Conservation (phyloP, 345 rosid genomes). For the Moricandia moricandioides region DNA sequence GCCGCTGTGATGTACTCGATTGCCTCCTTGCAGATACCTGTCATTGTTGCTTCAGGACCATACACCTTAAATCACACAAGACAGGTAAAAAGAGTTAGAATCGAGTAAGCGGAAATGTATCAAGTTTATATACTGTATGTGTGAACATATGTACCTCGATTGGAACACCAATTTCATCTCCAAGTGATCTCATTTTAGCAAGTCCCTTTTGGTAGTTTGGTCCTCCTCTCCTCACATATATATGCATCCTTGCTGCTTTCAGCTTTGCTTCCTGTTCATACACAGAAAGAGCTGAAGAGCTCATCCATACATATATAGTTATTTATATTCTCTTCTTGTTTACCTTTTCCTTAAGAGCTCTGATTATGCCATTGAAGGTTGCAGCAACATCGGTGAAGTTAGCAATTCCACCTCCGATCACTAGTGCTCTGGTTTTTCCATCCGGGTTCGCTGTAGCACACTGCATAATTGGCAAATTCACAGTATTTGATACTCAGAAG, state of each 20-base stretch:
- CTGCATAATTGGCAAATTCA: constrained; percentile 34
- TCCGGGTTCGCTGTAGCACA: constrained; percentile 89
- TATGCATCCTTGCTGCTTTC: constrained; percentile 38
- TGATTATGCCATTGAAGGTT: constrained; percentile 90
- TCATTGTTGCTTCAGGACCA: constrained; percentile 95
- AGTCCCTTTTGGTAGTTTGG: constrained; percentile 96
- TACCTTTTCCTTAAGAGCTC: constrained; percentile 92
- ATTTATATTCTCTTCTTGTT: constrained; percentile 64
- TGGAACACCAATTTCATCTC: constrained; percentile 87
- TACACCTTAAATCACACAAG: constrained; percentile 49
- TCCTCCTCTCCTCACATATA: constrained; percentile 71
- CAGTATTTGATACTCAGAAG: neutral
- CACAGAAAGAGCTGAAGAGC: neutral
- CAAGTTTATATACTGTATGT: neutral
- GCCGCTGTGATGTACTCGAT: constrained; percentile 68
- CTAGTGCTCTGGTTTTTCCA: constrained; percentile 82
- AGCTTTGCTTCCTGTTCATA: constrained; percentile 36
- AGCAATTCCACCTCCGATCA: constrained; percentile 94
- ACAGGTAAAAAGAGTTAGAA: neutral
- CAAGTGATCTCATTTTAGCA: constrained; percentile 83
- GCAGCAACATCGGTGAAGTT: constrained; percentile 97
- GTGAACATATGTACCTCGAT: constrained; percentile 53
- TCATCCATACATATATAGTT: constrained; percentile 54
- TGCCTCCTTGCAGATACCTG: constrained; percentile 92
- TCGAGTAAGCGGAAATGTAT: neutral